Conservation (phyloP, 2,329 filamentous ascomycete species). For the Cladosporium cucumerinum region DNA sequence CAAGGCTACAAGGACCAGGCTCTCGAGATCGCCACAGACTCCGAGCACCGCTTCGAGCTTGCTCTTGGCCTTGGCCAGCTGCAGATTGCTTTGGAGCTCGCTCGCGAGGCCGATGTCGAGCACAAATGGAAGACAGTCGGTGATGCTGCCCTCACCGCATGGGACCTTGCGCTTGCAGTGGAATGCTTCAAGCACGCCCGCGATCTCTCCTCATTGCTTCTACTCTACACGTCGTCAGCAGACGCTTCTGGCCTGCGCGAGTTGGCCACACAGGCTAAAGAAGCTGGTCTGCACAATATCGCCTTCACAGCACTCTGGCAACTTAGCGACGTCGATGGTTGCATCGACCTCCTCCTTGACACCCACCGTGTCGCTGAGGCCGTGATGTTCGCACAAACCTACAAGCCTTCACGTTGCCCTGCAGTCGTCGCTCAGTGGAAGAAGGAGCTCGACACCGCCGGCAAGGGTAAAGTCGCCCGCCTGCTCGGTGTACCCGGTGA, state of each 20-base stretch:
- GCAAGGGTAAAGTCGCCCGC: conserved; percentile 81
- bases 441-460: conserved; percentile 72
- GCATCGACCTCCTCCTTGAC: conserved; percentile 72
- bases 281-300: conserved; percentile 81
- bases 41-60: conserved; percentile 95
- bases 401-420: conserved; percentile 75
- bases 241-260: conserved; percentile 70
- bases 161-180: conserved; percentile 83
- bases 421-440: conserved; percentile 77
- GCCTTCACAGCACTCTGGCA: conserved; percentile 91
- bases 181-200: conserved; percentile 91
- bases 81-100: conserved; percentile 79
- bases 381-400: conserved; percentile 89
- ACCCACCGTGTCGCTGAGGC: conserved; percentile 82
- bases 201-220: conserved; percentile 81
- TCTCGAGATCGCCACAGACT: conserved; percentile 87
- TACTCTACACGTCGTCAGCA: conserved; percentile 82
- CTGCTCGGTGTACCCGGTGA: conserved; percentile 72
- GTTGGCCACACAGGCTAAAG: conserved; percentile 71
- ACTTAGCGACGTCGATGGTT: conserved; percentile 75
- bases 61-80: conserved; percentile 79
- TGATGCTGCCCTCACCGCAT: conserved; percentile 79
- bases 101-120: conserved; percentile 77
- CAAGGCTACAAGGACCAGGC: conserved; percentile 96
- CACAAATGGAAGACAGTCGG: conserved; percentile 99